These are phyloP conservation scores for Boletus rubescentipes DNA, from an alignment of 768 basidiomycete genomes.

Conservation along the genomic window DNA sequence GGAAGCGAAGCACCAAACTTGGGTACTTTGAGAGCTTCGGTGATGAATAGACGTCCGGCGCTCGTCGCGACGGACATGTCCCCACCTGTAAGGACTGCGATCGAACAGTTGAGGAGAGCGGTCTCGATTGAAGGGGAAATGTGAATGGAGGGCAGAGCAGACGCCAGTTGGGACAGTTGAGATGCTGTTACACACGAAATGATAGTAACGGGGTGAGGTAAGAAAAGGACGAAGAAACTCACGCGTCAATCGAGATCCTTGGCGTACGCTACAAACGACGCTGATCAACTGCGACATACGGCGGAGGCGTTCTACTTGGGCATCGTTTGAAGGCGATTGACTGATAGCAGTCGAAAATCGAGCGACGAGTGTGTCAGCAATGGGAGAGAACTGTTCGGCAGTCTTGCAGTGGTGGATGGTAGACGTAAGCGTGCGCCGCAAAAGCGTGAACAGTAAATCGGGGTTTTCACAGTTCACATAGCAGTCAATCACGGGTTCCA, in stretches of 20 bases:
- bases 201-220: conserved; percentile 2
- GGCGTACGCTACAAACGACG: conserved; percentile 60
- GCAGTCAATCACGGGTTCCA: conserved; percentile 55
- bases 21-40: conserved; percentile 25
- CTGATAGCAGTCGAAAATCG: conserved; percentile 30
- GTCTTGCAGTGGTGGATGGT: conserved; percentile 80
- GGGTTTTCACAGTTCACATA: conserved; percentile 46
- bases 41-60: conserved; percentile 49
- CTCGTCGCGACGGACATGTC: conserved; percentile 38
- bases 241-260: conserved; percentile 70
- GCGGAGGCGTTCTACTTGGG: conserved; percentile 40
- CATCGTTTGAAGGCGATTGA: conserved; percentile 1
- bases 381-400: conserved; percentile 57
- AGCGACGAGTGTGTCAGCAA: conserved; percentile 54
- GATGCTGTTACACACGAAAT: conserved; percentile 25
- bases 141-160: conserved; percentile 29
- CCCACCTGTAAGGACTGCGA: conserved; percentile 40
- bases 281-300: conserved; percentile 57
- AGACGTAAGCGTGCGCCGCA: conserved; percentile 75
- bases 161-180: conserved; percentile 38
- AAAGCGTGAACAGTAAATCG: conserved; percentile 48
- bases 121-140: conserved; percentile 27
- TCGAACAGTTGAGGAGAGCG: conserved; percentile 33
- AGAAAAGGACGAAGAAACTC: conserved; percentile 22
- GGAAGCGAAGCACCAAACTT: conserved; percentile 54